These are phyloP conservation scores for Suillus alpinus DNA, from an alignment of 768 basidiomycete genomes.

Conservation along the genomic window DNA sequence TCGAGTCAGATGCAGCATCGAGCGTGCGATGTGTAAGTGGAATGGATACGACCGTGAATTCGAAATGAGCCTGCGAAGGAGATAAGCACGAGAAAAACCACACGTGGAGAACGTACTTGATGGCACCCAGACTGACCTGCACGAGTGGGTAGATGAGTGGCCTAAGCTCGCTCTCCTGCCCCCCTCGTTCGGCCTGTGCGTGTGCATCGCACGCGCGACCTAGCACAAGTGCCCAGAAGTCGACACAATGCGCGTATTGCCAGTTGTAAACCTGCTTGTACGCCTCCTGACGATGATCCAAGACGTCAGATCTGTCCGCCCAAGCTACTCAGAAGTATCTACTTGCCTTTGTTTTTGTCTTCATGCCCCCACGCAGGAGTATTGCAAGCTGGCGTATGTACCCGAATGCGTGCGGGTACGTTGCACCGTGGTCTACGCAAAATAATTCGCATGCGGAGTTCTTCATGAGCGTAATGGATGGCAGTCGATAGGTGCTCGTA, in stretches of 20 bases:
- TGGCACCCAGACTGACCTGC: conserved; percentile 89
- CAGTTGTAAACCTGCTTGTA: conserved; percentile 97
- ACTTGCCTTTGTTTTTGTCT: conserved; percentile 76
- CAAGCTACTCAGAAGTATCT: background rate
- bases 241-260: conserved; percentile 94
- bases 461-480: conserved; percentile 95
- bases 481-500: conserved; percentile 83
- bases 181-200: conserved; percentile 46
- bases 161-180: conserved; percentile 72
- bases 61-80: conserved; percentile 68
- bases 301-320: conserved; percentile 3
- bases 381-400: conserved; percentile 96
- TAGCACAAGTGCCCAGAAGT: conserved; percentile 93
- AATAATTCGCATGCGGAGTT: conserved; percentile 94
- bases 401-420: conserved; percentile 94
- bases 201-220: conserved; percentile 73
- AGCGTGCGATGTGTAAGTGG: conserved; percentile 88
- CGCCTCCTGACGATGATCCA: conserved; percentile 56
- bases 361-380: conserved; percentile 88
- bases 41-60: conserved; percentile 92
- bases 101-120: conserved; percentile 59
- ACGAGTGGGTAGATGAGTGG: conserved; percentile 94
- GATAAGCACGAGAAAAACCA: background rate
- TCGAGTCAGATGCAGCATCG: conserved; percentile 79
- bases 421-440: conserved; percentile 64